Conservation (phyloP, 345 rosid species). For the Corchorus olitorius region DNA sequence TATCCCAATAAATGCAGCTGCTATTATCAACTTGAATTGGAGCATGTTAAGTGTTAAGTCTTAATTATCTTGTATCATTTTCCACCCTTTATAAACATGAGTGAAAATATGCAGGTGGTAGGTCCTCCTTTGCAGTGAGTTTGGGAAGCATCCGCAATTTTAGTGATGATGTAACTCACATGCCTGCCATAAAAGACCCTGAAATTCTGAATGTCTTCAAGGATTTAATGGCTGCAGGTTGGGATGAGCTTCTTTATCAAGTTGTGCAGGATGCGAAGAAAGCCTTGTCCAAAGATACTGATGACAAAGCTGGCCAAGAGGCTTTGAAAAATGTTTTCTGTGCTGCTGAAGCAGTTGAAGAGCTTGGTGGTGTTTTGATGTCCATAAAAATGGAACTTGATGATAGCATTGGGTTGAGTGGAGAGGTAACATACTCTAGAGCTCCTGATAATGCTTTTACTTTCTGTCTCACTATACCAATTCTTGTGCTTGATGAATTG, state of each 20-base stretch:
- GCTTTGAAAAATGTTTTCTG: conserved; percentile 60
- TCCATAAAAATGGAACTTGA: conserved; percentile 86
- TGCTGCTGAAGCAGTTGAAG: conserved; percentile 92
- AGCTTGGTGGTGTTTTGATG: conserved; percentile 68
- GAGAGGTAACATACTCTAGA: conserved; percentile 62
- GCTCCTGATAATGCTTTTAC: neutral
- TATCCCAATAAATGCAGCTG: neutral
- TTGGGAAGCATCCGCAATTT: conserved; percentile 53
- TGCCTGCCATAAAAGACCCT: conserved; percentile 67
- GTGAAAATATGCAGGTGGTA: conserved; percentile 39
- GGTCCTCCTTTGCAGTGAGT: conserved; percentile 42
- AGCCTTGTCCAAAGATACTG: conserved; percentile 58
- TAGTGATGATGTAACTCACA: conserved; percentile 63
- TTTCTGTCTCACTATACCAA: neutral
- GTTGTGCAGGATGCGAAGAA: conserved; percentile 54
- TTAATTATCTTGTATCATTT: neutral
- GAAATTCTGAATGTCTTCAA: conserved; percentile 60
- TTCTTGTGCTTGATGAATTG: conserved; percentile 17
- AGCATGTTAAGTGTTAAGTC: neutral
- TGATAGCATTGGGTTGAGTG: conserved; percentile 80
- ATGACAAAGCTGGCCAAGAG: conserved; percentile 83
- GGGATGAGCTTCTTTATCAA: conserved; percentile 69
- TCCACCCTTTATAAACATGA: conserved; percentile 12
- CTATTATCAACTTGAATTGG: neutral
- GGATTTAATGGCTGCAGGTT: conserved; percentile 80